These are phyloP conservation scores for Picea abies DNA, from an alignment of 83 land plant species.

Conservation along the genomic window DNA sequence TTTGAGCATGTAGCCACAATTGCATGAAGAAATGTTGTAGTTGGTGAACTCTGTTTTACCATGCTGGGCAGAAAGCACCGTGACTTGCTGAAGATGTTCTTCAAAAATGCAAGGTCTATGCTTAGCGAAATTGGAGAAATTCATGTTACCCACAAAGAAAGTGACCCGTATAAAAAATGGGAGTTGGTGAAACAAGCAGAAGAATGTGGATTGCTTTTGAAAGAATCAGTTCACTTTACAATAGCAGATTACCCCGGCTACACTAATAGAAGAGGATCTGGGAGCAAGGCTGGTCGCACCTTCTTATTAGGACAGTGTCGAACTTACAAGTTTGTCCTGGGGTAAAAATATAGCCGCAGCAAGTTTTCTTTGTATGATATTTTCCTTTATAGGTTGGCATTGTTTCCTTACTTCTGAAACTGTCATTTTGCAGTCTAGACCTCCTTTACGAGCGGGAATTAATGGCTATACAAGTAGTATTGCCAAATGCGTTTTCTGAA, in stretches of 20 bases:
- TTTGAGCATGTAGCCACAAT: neutral
- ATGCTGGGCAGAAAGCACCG: constrained; percentile 24
- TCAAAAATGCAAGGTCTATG: constrained; percentile 27
- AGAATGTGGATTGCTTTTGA: neutral
- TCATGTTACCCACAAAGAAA: constrained; percentile 27
- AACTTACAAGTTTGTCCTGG: neutral
- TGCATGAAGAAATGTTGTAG: neutral
- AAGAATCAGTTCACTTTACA: neutral
- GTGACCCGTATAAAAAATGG: neutral
- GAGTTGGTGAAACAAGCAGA: neutral
- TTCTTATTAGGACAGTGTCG: constrained; percentile 33
- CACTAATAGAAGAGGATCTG: neutral
- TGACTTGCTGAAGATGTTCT: constrained; percentile 17
- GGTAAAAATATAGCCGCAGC: neutral
- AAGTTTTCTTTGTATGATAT: neutral
- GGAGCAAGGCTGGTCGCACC: constrained; percentile 23
- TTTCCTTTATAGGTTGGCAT: neutral
- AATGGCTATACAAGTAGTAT: neutral
- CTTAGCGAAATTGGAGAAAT: constrained; percentile 29
- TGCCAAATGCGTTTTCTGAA: neutral
- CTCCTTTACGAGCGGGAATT: neutral
- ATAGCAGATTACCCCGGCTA: neutral
- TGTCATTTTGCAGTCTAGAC: neutral
- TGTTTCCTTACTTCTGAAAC: neutral
- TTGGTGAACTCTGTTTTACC: neutral